These are phyloP conservation scores for Colletotrichum shisoi DNA, from an alignment of 2,329 filamentous ascomycete genomes.

Conservation along the genomic window DNA sequence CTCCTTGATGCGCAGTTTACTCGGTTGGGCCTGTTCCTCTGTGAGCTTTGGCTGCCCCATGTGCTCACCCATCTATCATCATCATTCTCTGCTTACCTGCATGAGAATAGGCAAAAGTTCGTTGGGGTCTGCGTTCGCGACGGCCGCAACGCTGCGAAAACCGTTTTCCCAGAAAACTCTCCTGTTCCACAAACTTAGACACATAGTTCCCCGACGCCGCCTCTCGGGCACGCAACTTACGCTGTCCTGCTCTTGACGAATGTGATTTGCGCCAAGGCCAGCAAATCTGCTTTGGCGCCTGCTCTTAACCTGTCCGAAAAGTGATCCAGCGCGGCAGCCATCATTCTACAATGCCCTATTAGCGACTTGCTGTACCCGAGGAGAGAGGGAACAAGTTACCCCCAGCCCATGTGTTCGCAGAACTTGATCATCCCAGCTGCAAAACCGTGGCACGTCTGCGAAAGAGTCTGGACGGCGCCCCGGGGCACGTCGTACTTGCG, in stretches of 20 bases:
- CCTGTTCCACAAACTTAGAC: conserved; percentile 41
- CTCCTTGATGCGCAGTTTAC: conserved; percentile 65
- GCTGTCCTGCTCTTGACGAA: conserved; percentile 82
- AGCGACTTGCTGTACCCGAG: conserved; percentile 16
- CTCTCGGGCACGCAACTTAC: conserved; percentile 47
- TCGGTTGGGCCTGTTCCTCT: conserved; percentile 68
- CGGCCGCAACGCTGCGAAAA: conserved; percentile 70
- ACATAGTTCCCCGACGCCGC: conserved; percentile 2
- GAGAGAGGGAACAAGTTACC: conserved; percentile 52
- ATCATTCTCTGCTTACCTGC: conserved; percentile 59
- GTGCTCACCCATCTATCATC: background rate
- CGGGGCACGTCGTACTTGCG: conserved; percentile 74
- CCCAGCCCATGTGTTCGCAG: conserved; percentile 79
- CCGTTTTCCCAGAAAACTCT: conserved; percentile 79
- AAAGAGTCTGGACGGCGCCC: conserved; percentile 74
- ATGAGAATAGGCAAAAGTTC: conserved; percentile 76
- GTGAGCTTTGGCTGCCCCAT: conserved; percentile 19
- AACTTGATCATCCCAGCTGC: conserved; percentile 82
- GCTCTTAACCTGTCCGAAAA: conserved; percentile 77
- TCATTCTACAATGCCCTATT: conserved; percentile 57
- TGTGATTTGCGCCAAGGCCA: conserved; percentile 74
- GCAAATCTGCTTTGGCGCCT: conserved; percentile 73
- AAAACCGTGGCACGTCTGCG: conserved; percentile 79
- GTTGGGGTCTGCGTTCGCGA: conserved; percentile 73
- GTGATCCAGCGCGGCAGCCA: conserved; percentile 76